These are phyloP conservation scores for Sequoia sempervirens DNA, from an alignment of 75 land plant species.

Conservation along the genomic window DNA sequence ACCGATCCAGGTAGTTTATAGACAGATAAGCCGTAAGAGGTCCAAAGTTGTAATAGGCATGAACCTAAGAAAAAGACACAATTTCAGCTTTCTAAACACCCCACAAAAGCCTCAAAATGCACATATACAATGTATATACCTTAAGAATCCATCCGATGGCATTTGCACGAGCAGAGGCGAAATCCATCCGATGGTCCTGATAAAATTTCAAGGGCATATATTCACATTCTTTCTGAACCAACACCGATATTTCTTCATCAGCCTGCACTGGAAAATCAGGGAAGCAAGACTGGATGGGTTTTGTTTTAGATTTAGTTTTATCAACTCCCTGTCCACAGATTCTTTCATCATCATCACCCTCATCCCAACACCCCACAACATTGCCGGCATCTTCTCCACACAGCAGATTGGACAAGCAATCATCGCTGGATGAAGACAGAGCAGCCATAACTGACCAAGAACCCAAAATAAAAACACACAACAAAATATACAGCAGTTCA, in stretches of 20 bases:
- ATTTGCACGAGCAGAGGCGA: constrained; percentile 24
- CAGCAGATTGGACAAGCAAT: constrained; percentile 22
- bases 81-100: background rate
- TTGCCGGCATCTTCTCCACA: constrained; percentile 41
- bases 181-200: constrained; percentile 14
- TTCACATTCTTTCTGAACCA: constrained; percentile 22
- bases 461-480: background rate
- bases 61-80: constrained; percentile 19
- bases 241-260: constrained; percentile 28
- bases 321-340: constrained; percentile 1
- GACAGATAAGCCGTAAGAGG: constrained; percentile 65
- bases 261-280: constrained; percentile 21
- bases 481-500: background rate
- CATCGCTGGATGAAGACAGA: constrained; percentile 24
- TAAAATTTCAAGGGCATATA: constrained; percentile 7
- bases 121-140: constrained; percentile 21
- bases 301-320: constrained; percentile 3
- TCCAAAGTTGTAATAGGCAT: constrained; percentile 46
- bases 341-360: constrained; percentile 6
- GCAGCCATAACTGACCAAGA: background rate
- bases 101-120: background rate
- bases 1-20: constrained; percentile 74
- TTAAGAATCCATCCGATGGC: constrained; percentile 70
- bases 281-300: background rate
- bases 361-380: constrained; percentile 38